Base-by-base conservation (phyloP, 2,329 filamentous ascomycete species). In the Rhinocladiella similis region DNA sequence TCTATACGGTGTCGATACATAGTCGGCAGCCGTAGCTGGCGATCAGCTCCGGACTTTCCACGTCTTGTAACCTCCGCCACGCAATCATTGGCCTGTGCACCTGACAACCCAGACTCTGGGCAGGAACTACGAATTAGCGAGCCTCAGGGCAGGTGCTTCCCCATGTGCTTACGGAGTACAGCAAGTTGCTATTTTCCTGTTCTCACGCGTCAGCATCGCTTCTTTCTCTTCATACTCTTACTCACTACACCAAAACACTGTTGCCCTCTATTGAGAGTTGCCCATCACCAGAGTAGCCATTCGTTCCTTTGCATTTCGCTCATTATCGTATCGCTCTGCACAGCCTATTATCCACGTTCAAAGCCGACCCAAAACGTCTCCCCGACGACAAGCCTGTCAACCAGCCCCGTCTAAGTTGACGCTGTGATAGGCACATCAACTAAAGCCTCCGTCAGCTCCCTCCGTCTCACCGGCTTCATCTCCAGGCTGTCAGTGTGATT, bases 351-450 rank as follows among this genome's bases (percentile, higher is more conserved):
- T 7, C 18, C 42, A 20, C 5, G 10, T 20, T 20, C 14, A 45
- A 38, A 38, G 12, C 35, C 35, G 18, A 19, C 43, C 10, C 43
- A 25, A 46, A 9, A 5, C 42, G 38, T 36, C 47, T 19, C 16
- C 4, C 18, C 14, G 13, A 36, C 47, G 18, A 13, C 27, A 33
- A 1, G 35, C 25, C 47, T 36, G 16, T 41, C 47, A 20, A 38
- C 29, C 47, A 38, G 10, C 38, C 18, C 6, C 38, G 3, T n/a
- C n/a, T 13, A 41, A 41, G 14, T 41, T 41, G 38, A 41, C 6
- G 38, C 38, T 41, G 38, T 41, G 38, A 41, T 5, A 19, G 5
- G n/a, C 10, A 41, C 38, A 41, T 41, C 38, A 16, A 49, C 66
- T 66, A 5, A 36, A 29, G 38, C 38, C 38, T 16, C 38, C 38